Evolutionary conservation across 352 stramenopile species (phyloP).

Genomic region (Peronospora belbahrii): DNA sequence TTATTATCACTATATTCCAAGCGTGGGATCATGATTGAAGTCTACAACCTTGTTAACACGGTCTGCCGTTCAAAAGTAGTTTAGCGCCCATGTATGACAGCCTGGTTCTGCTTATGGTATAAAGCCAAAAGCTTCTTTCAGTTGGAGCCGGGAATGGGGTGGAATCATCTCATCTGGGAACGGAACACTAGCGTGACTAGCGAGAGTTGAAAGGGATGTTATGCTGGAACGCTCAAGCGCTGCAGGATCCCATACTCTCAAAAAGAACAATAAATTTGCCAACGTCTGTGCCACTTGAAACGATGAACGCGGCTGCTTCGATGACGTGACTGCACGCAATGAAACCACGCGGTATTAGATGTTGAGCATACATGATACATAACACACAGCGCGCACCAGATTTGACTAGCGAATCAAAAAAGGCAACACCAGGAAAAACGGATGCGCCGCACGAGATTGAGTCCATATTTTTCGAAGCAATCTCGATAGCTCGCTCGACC

Average conservation of each 20-base stretch:
- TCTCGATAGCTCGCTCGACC: slow-evolving; percentile 37
- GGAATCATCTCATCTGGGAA: slow-evolving; percentile 37
- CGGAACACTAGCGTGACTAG: slow-evolving; percentile 12
- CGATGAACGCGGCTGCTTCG: slow-evolving; percentile 9
- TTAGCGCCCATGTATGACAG: slow-evolving; percentile 26
- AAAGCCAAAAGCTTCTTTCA: slow-evolving; percentile 40
- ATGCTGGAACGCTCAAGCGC: slow-evolving; percentile 18
- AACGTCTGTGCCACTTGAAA: slow-evolving; percentile 44
- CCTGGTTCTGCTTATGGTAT: slow-evolving; percentile 5
- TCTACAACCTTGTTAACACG: too few species aligned
- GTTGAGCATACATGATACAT: not conserved
- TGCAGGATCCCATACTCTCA: slow-evolving; percentile 44
- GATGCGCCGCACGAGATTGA: slow-evolving; percentile 32
- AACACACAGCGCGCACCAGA: slow-evolving; percentile 7
- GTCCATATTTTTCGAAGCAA: slow-evolving; percentile 41
- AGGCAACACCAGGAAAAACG: slow-evolving; percentile 31
- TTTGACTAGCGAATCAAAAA: slow-evolving; percentile 41
- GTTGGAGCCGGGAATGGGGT: slow-evolving; percentile 5
- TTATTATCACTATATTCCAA: too few species aligned
- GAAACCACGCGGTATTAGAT: not conserved
- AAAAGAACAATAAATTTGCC: slow-evolving; percentile 42
- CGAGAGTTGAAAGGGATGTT: slow-evolving; percentile 24
- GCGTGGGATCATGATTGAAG: too few species aligned
- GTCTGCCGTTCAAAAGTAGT: slow-evolving; percentile 30
- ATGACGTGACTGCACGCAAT: slow-evolving; percentile 21